These are phyloP conservation scores for Seiridium unicorne DNA, from an alignment of 2,329 filamentous ascomycete species.

Conservation along the genomic window DNA sequence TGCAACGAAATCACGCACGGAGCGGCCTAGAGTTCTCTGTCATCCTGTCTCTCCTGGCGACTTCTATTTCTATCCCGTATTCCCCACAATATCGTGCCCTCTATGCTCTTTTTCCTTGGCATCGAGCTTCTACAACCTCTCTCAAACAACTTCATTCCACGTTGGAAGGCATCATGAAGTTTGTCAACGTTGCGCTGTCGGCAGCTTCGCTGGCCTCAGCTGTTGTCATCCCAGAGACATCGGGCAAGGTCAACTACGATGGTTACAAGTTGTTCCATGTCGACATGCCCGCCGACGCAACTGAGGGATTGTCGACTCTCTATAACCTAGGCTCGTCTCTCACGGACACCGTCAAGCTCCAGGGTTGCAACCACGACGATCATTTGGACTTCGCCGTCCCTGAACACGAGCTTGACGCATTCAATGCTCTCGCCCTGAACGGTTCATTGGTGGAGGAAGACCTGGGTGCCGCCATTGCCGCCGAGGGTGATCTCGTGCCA, in stretches of 20 bases:
- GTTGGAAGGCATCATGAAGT: constrained; percentile 6
- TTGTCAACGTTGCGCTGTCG: constrained; percentile 1
- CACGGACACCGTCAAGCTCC: constrained; percentile 22
- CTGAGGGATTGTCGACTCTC: constrained; percentile 11
- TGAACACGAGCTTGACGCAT: constrained; percentile 21
- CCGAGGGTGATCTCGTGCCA: constrained; percentile 22
- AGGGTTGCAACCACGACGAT: constrained; percentile 13
- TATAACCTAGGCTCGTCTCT: constrained; percentile 17
- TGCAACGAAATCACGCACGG: too few species aligned
- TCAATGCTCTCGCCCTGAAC: constrained; percentile 24
- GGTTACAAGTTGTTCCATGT: constrained; percentile 32
- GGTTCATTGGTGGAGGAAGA: constrained; percentile 23
- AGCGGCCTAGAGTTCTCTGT: too few species aligned
- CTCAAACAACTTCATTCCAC: neutral
- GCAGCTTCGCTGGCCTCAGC: constrained; percentile 10
- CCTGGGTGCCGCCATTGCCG: constrained; percentile 24
- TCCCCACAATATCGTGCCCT: neutral
- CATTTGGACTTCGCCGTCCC: constrained; percentile 31
- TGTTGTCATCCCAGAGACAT: constrained; percentile 8
- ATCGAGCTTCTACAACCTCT: neutral
- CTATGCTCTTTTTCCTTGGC: neutral
- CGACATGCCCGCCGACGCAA: constrained; percentile 9
- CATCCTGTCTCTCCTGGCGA: too few species aligned
- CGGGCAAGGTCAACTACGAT: constrained; percentile 25
- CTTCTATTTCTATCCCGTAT: neutral